Percentiles rank a stretch among this genome's conserved stretches.
These are phyloP conservation scores for Fusarium sp. DNA, from an alignment of 2,329 filamentous ascomycete species.

Conservation along the genomic window DNA sequence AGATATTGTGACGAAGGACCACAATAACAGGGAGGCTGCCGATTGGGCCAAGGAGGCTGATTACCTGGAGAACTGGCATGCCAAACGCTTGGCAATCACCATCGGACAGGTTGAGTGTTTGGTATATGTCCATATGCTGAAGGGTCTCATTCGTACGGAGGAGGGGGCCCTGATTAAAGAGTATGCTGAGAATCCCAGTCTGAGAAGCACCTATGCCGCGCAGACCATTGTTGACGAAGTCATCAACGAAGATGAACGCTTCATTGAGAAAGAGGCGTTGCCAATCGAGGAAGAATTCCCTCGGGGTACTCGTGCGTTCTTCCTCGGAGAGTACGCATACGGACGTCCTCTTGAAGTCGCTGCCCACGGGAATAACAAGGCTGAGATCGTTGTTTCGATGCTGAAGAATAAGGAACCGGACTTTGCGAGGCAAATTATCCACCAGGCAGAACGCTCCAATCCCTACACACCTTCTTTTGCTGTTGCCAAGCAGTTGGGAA, in stretches of 20 bases:
- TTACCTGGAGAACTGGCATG: conserved; percentile 86
- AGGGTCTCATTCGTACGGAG: conserved; percentile 88
- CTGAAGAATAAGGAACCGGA: conserved; percentile 79
- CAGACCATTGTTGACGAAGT: conserved; percentile 92
- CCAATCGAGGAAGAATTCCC: conserved; percentile 94
- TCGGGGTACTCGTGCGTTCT: conserved; percentile 83
- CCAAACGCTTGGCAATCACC: conserved; percentile 87
- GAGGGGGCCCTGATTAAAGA: conserved; percentile 92
- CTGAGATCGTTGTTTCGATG: conserved; percentile 80
- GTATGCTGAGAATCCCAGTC: conserved; percentile 84
- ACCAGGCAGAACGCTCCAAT: conserved; percentile 72
- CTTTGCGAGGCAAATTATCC: conserved; percentile 80
- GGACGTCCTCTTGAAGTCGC: conserved; percentile 88
- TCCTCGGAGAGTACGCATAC: conserved; percentile 92
- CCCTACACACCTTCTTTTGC: conserved; percentile 87
- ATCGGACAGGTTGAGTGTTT: conserved; percentile 89
- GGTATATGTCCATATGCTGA: conserved; percentile 92
- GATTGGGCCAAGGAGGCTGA: conserved; percentile 86
- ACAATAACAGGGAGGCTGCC: conserved; percentile 78
- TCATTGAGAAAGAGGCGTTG: conserved; percentile 87
- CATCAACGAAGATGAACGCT: conserved; percentile 88
- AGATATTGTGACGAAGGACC: conserved; percentile 73
- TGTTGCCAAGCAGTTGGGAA: conserved; percentile 82
- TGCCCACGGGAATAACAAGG: conserved; percentile 77
- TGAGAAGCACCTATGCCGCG: conserved; percentile 89